Base-by-base conservation (phyloP, 306 rosid species). In the Medicago arabica region DNA sequence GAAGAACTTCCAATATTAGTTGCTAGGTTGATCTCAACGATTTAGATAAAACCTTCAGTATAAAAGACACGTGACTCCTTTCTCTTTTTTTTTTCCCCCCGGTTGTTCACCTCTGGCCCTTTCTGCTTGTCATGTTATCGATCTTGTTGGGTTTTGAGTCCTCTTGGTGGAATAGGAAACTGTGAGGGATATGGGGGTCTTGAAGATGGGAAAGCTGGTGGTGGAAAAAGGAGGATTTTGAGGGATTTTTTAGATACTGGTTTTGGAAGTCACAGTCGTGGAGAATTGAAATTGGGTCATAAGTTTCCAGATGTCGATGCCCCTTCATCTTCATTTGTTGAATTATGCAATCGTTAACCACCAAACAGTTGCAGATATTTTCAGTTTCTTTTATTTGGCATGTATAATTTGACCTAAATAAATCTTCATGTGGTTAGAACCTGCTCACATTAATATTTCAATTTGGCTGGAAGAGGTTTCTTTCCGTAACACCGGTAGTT, bases 201-300 rank as follows among this genome's bases (percentile, higher is more conserved):
- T 12, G 16, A 58, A 58, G 64, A 58, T 58, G 62, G 62, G 21
- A 55, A 58, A 58, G 16, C 64, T 59, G 65, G 65, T 23, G 39
- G 39, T 59, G 39, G 39, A 59, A 59, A 59, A 58, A n/a, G 23
- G 38, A 59, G 39, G 39, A 15, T 59, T 10, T 25, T 12, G 16
- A 19, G 65, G 21, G 57, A 51, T 12, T 25, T 59, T 12, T 59
- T 59, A 23, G 65, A 59, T 25, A 25, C n/a, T 55, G 39, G 65
- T 18, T 18, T 25, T 23, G 38, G 39, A 59, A 6, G 12, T 59
- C 65, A 25, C 17, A 5, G 9, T 59, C 4, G 38, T 25, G 16
- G 15, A 59, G 39, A 59, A 59, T 59, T 59, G 23, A 59, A 54
- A 21, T 58, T 58, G 64, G 34, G 39, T n/a, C 38, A 28, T 11